phyloP scores from a whole-genome alignment of 2,329 filamentous ascomycete genomes.

The Diaporthe vaccinii region DNA sequence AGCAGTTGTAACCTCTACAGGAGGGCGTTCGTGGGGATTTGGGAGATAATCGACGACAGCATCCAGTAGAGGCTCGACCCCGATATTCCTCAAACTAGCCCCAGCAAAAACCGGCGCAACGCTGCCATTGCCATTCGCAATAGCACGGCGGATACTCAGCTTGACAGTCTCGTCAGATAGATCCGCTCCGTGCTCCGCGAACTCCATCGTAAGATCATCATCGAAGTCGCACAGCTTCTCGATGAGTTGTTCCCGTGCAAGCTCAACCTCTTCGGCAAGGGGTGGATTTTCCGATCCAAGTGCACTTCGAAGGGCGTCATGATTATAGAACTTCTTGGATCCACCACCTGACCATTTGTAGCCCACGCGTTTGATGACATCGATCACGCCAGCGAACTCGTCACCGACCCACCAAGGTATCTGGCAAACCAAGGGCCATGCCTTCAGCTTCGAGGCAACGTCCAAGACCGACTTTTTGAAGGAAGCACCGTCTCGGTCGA shows the following conservation, averaged over 20 bases:
- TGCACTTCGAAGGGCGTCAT: constrained; percentile 46
- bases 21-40: constrained; percentile 82
- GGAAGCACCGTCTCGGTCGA: constrained; percentile 84
- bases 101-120: constrained; percentile 91
- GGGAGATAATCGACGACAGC: constrained; percentile 90
- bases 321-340: constrained; percentile 48
- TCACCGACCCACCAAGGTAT: constrained; percentile 95
- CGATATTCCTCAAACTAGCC: constrained; percentile 93
- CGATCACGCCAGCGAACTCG: constrained; percentile 84
- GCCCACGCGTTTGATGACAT: constrained; percentile 82
- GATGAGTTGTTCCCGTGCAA: constrained; percentile 82
- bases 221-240: constrained; percentile 92
- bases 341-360: constrained; percentile 75
- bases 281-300: constrained; percentile 67
- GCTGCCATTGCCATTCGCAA: constrained; percentile 76
- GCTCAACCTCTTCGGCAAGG: constrained; percentile 77
- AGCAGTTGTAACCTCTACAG: constrained; percentile 81
- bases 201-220: constrained; percentile 86
- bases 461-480: constrained; percentile 91
- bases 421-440: constrained; percentile 92
- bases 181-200: constrained; percentile 82
- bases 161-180: constrained; percentile 78
- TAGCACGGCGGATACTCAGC: constrained; percentile 79
- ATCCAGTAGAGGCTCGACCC: constrained; percentile 91
- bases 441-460: constrained; percentile 82